These are phyloP conservation scores for Cyberlindnera petersonii DNA, from an alignment of 805 yeast genomes.

Conservation along the genomic window DNA sequence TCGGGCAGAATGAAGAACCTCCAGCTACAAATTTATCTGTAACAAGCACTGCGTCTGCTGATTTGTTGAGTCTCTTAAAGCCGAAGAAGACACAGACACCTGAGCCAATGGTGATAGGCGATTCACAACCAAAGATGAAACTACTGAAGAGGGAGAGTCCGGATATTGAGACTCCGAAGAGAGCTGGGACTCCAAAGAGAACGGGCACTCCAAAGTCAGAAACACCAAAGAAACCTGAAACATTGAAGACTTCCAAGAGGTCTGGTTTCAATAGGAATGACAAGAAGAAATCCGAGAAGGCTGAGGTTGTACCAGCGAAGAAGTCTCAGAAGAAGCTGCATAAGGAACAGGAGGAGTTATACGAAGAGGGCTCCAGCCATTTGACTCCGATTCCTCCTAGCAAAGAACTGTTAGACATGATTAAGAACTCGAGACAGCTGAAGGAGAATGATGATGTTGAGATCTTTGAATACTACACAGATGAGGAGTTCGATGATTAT, in stretches of 20 bases:
- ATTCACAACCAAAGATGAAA: constrained; percentile 20
- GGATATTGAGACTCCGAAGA: background rate
- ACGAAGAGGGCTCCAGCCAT: constrained; percentile 1
- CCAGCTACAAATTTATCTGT: constrained; percentile 2
- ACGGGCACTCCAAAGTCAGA: constrained; percentile 5
- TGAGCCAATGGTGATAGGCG: constrained; percentile 2
- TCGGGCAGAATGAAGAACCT: constrained; percentile 7
- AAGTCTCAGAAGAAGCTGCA: background rate
- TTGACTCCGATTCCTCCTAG: constrained; percentile 17
- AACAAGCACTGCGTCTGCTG: constrained; percentile 1
- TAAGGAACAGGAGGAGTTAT: background rate
- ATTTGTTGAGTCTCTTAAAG: constrained; percentile 6
- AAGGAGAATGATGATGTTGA: constrained; percentile 19
- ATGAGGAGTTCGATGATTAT: constrained; percentile 18
- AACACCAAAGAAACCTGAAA: constrained; percentile 1
- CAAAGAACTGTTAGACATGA: constrained; percentile 23
- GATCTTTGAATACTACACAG: constrained; percentile 24
- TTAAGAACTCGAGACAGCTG: constrained; percentile 17
- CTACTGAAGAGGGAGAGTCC: constrained; percentile 22
- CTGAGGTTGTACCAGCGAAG: no score
- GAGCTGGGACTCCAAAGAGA: constrained; percentile 1
- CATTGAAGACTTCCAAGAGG: background rate
- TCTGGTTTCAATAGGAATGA: background rate
- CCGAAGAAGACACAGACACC: constrained; percentile 3
- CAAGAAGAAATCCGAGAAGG: background rate